Base-by-base conservation (phyloP, 345 rosid species). In the Rhodamnia argentea region DNA sequence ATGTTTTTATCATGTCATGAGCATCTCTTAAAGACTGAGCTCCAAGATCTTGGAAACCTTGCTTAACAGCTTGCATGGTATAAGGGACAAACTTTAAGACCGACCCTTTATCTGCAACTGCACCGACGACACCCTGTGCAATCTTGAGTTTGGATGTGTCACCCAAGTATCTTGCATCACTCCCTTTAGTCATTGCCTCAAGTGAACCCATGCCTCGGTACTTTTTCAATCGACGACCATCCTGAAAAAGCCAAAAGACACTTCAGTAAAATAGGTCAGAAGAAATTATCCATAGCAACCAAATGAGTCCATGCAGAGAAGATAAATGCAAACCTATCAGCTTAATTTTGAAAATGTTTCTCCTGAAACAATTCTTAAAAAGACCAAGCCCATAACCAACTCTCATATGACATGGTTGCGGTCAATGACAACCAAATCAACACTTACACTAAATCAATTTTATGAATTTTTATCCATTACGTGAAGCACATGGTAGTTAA, bases 41-140 rank as follows among this genome's bases (percentile, higher is more conserved):
- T 55, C 99, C 99, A 57, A 96, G 95, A 88, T 97, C 99, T 91
- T 97, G 99, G 85, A 97, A 94, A 51, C 99, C 99, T 93, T 97
- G 99, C 89, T 93, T 97, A 83, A 94, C 99, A 20, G 99, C 99
- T 89, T 97, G 99, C 94, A 97, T 93, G 5, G 98, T 92, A 89
- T 97, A 97, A 86, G 99, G 98, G 85, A 96, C 78, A 83, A 95
- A 89, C 89, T 93, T 93, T 89, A 96, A 91, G 15, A 96, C 94
- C 5, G 99, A 96, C 40, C 98, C 99, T 90, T 95, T 96, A 91
- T 97, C 99, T 24, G 94, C 94, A 83, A 97, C 98, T 51, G 99
- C 94, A 88, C 99, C 99, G 50, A 97, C 99, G 59, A 97, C 99
- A 70, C 99, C 99, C 91, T 96, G 99, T n/a, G 99, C 99, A 89